Percentiles rank a stretch among this genome's conserved stretches.
These are phyloP conservation scores for Linaria vulgaris DNA, from an alignment of 257 asterid species.

Conservation along the genomic window DNA sequence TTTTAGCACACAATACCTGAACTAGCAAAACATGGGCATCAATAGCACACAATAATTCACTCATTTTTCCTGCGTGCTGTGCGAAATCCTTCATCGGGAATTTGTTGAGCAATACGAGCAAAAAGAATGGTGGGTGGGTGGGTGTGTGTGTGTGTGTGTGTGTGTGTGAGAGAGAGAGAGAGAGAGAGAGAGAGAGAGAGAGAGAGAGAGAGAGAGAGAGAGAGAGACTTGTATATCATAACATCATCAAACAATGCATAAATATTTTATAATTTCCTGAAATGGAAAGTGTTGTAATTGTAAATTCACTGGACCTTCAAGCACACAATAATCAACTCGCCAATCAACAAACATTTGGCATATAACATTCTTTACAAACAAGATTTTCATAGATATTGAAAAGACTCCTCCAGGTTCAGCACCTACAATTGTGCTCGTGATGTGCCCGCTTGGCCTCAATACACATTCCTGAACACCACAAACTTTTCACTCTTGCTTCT, in stretches of 20 bases:
- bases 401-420: neutral
- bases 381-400: slow-evolving; percentile 6
- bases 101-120: too few species aligned
- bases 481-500: slow-evolving; percentile 59
- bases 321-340: neutral
- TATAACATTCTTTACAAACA: slow-evolving; percentile 22
- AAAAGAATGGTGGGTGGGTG: too few species aligned
- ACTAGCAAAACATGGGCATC: too few species aligned
- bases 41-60: too few species aligned
- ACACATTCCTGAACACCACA: too few species aligned
- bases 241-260: neutral
- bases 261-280: neutral
- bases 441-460: slow-evolving; percentile 5
- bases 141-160: too few species aligned
- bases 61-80: too few species aligned
- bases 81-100: too few species aligned
- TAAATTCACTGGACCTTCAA: neutral
- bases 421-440: neutral
- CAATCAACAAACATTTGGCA: neutral
- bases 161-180: too few species aligned
- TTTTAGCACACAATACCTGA: too few species aligned
- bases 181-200: neutral
- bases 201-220: neutral
- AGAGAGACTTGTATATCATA: too few species aligned
- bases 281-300: neutral